Percentiles rank a stretch among this genome's conserved stretches.
Conservation (phyloP, 192 early-diverging fungal genomes). For the Dissophora globulifera region DNA sequence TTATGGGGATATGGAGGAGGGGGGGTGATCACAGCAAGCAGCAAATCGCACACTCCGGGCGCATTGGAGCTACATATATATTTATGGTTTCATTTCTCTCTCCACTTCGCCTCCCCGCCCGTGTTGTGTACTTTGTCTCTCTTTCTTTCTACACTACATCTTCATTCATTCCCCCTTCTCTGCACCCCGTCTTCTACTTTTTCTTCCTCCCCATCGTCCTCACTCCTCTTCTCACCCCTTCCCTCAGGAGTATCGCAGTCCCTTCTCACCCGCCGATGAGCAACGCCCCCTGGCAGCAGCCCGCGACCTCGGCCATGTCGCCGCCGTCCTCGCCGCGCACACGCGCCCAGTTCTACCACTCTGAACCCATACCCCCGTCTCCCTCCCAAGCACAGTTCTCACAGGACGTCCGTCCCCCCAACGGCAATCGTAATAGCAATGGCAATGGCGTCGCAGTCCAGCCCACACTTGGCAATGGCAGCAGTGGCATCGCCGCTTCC, state of each 20-base stretch:
- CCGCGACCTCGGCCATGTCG: not conserved
- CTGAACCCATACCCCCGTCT: slow-evolving; percentile 26
- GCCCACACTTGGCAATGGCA: not conserved
- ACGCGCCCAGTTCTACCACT: slow-evolving; percentile 23
- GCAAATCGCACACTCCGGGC: too few species aligned
- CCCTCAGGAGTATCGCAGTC: too few species aligned
- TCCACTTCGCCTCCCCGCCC: too few species aligned
- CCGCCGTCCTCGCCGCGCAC: not conserved
- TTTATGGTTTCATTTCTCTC: too few species aligned
- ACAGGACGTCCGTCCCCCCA: not conserved
- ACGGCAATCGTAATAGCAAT: not conserved
- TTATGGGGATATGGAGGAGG: too few species aligned
- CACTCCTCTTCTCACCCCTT: not conserved
- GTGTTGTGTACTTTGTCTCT: not conserved
- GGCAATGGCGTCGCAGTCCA: not conserved
- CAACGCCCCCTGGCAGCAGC: slow-evolving; percentile 1
- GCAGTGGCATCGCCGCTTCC: too few species aligned
- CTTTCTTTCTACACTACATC: not conserved
- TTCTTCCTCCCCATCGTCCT: not conserved
- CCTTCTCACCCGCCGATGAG: too few species aligned
- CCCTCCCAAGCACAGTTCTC: slow-evolving; percentile 9
- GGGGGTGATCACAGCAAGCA: too few species aligned
- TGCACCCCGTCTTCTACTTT: not conserved
- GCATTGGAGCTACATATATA: too few species aligned
- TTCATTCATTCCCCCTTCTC: not conserved